Evolutionary conservation across 352 stramenopile species (phyloP).

Genomic region (Phytophthora capsici): DNA sequence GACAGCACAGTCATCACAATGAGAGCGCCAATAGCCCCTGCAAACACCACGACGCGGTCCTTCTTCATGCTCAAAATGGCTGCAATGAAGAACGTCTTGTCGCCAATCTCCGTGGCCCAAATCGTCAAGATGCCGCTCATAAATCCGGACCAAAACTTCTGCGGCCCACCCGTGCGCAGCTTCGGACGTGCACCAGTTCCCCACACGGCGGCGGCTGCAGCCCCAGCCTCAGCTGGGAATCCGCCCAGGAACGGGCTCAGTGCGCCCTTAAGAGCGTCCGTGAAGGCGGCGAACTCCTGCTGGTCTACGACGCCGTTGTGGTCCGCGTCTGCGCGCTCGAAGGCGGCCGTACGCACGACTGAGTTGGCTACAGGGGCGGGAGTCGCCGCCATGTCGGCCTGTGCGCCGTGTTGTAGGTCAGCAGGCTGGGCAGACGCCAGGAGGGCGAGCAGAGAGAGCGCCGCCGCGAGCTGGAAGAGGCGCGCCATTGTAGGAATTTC

Average conservation of each 20-base stretch:
- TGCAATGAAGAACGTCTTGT: constrained; percentile 99
- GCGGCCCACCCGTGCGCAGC: constrained; percentile 48
- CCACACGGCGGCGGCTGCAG: constrained; percentile 19
- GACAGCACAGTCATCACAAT: constrained; percentile 98
- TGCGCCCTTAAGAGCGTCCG: constrained; percentile 53
- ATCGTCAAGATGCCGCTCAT: constrained; percentile 94
- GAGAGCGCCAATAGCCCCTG: constrained; percentile 94
- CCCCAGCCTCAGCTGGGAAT: constrained; percentile 15
- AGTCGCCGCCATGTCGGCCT: constrained; percentile 24
- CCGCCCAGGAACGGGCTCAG: constrained; percentile 58
- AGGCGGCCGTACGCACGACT: constrained; percentile 33
- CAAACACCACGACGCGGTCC: constrained; percentile 95
- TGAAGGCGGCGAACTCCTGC: constrained; percentile 73
- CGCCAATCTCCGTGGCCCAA: constrained; percentile 98
- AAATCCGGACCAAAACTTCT: constrained; percentile 90
- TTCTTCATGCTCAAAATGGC: constrained; percentile 97
- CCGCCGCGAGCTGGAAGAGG: constrained; percentile 30
- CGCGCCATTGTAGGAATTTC: constrained; percentile 11
- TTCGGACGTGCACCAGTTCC: constrained; percentile 21
- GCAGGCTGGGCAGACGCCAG: constrained; percentile 27
- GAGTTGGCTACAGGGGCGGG: constrained; percentile 15
- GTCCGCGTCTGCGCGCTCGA: constrained; percentile 71
- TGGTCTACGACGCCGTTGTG: constrained; percentile 75
- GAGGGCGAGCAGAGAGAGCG: constrained; percentile 29
- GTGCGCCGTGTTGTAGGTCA: constrained; percentile 17